These are phyloP conservation scores for Sergeia podlipaevii DNA, from an alignment of 208 protist genomes.

Conservation along the genomic window DNA sequence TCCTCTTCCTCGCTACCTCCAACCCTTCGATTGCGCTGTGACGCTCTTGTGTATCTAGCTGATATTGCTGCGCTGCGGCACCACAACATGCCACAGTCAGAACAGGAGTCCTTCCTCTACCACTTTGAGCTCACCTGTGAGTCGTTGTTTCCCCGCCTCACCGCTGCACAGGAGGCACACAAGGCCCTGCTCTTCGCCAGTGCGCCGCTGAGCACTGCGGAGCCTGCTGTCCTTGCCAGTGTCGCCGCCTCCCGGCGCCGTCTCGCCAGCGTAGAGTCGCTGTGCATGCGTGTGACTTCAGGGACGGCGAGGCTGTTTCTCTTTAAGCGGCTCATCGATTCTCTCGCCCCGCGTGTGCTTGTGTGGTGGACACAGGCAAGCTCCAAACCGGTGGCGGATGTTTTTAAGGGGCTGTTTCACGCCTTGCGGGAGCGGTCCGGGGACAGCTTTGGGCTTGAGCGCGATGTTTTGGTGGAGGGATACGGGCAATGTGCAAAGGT, in stretches of 20 bases:
- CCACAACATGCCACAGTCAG: conserved; percentile 42
- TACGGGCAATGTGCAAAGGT: conserved; percentile 63
- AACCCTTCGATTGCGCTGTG: conserved; percentile 8
- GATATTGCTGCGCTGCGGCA: conserved; percentile 55
- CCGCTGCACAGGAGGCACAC: conserved; percentile 29
- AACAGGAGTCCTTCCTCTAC: conserved; percentile 57
- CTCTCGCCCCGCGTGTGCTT: conserved; percentile 49
- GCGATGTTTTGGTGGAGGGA: conserved; percentile 55
- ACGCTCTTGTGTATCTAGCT: conserved; percentile 53
- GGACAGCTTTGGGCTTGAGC: conserved; percentile 63
- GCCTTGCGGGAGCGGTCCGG: conserved; percentile 54
- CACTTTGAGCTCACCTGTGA: conserved; percentile 43
- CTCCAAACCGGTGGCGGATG: conserved; percentile 65
- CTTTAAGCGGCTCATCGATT: conserved; percentile 41
- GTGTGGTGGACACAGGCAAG: conserved; percentile 61
- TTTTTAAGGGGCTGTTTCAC: conserved; percentile 81
- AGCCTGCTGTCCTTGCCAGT: conserved; percentile 12
- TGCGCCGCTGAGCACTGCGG: conserved; percentile 1
- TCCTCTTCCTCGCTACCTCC: too few relatives aligned
- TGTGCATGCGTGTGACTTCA: conserved; percentile 53
- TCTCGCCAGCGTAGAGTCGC: conserved; percentile 42
- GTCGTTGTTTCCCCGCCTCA: conserved; percentile 17
- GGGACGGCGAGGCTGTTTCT: conserved; percentile 61
- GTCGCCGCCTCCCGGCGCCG: conserved; percentile 31
- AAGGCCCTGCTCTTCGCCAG: conserved; percentile 21